Evolutionary conservation across 345 rosid species (phyloP), one percentile per base, ranked within the genome.

Genomic region (Passiflora organensis): DNA sequence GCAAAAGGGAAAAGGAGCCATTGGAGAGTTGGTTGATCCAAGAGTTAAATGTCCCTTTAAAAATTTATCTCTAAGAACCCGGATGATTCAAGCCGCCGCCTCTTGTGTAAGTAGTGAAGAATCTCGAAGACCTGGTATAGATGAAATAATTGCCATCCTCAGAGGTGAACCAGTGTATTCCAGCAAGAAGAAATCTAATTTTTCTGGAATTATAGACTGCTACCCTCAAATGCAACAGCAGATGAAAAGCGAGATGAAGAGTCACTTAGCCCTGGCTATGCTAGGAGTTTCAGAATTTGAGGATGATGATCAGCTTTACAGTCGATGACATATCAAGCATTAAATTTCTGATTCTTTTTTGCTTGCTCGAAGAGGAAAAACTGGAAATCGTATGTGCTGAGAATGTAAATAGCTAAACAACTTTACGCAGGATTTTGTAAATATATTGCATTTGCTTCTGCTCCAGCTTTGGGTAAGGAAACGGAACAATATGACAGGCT

Each of bases 191-290:
- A 82, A 66, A 41, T 56, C 78, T 23, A 81, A 66, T 67, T 60
- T 82, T 70, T 78, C 91, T 0, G 87, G 90, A 32, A 72, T 77
- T 11, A 69, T 79, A 13, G 93, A 89, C 56, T 79, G 84, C 60
- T 82, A 74, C 62, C 69, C 80, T 47, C 88, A 75, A 32, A 51
- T 82, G 34, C 95, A 85, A n/a, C 76, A n/a, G n/a, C n/a, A 66
- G 45, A 78, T 85, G 4, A 85, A 77, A 64, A 83, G 73, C 15
- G 98, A 91, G 82, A 82, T 86, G 89, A 82, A 71, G 32, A 72
- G 84, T 63, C 98, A 91, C 72, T 67, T 91, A 53, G 95, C 95
- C 14, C 65, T 91, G 70, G 96, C 95, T 8, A 87, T 91, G 93
- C 71, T 82, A 6, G 96, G 98, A 64, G 91, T 86, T 61, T 62